Evolutionary conservation across 2,329 filamentous ascomycete species (phyloP).

Genomic region (Dactylellina haptotyla): DNA sequence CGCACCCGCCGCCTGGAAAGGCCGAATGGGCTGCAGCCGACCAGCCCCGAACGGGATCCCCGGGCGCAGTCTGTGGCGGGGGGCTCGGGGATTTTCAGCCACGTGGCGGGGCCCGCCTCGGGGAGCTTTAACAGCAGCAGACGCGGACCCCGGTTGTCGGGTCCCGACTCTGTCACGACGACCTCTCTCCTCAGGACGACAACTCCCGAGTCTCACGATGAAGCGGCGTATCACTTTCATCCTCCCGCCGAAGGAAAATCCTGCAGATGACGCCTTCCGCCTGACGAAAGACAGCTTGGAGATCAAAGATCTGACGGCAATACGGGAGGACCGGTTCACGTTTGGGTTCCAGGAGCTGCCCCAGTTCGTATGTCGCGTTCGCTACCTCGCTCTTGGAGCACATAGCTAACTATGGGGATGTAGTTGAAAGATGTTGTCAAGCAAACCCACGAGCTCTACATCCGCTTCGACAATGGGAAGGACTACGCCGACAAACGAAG

Average conservation of each 20-base stretch:
- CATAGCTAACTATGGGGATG: constrained; percentile 8
- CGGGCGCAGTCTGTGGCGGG: not conserved
- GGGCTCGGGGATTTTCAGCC: constrained; percentile 32
- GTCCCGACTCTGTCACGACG: not conserved
- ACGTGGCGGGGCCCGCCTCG: constrained; percentile 15
- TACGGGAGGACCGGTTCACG: constrained; percentile 56
- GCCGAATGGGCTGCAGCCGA: constrained; percentile 20
- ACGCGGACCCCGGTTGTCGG: constrained; percentile 1
- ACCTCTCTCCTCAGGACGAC: constrained; percentile 1
- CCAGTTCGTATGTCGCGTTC: constrained; percentile 36
- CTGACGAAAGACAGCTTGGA: constrained; percentile 30
- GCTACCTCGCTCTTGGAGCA: not conserved
- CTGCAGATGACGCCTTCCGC: constrained; percentile 28
- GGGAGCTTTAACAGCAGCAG: constrained; percentile 2
- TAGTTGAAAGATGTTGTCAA: constrained; percentile 42
- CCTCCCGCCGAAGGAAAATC: constrained; percentile 24
- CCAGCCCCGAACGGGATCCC: too few relatives aligned
- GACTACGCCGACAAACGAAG: constrained; percentile 20
- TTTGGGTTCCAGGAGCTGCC: constrained; percentile 56
- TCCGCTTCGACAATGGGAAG: constrained; percentile 48
- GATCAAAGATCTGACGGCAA: constrained; percentile 43
- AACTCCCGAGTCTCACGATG: constrained; percentile 25
- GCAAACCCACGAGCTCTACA: constrained; percentile 40
- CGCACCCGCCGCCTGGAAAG: constrained; percentile 1
- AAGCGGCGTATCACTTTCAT: constrained; percentile 52